Evolutionary conservation across 306 rosid species (phyloP), one percentile per base, ranked within the genome.

Genomic region (Purshia tridentata): DNA sequence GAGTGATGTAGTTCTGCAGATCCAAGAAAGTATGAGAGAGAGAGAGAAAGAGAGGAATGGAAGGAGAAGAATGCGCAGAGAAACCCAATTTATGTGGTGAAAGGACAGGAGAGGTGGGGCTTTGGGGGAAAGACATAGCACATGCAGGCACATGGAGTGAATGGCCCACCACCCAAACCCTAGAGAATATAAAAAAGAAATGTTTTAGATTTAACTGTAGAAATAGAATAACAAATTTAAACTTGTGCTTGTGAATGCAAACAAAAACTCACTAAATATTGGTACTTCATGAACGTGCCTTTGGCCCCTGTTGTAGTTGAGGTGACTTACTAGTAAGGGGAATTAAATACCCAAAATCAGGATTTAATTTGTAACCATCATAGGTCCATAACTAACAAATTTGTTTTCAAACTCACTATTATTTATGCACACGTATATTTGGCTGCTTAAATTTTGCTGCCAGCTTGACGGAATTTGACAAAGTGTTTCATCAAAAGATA

Each of bases 61-160:
- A 72, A 73, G 78, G 67, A 35, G 82, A 65, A 83, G 86, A 85
- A 77, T 64, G 87, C 50, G 86, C 6, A 69, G 84, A 69, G 84
- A 75, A 77, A 79, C 76, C 42, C 82, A 87, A 92, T 93, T 82
- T 90, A 92, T 82, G 92, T 84, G 92, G 71, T 71, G 12, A 78
- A 77, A 80, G 78, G 87, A 72, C 69, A 65, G 77, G 81, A 70
- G 53, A 55, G 86, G 96, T 82, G 97, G 98, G 93, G 40, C 91
- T 52, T n/a, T 0, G 50, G 82, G 87, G 87, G 92, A 83, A 83
- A 86, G 93, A 93, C 98, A 89, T 69, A 73, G 86, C 98, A 93
- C 97, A 90, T 93, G 98, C 85, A 83, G 74, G 97, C 98, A 93
- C 98, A 89, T 93, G 98, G 91, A 75, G 84, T 3, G 23, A 1